Evolutionary conservation across 352 stramenopile species (phyloP).

Genomic region (Globisporangium alternatum): DNA sequence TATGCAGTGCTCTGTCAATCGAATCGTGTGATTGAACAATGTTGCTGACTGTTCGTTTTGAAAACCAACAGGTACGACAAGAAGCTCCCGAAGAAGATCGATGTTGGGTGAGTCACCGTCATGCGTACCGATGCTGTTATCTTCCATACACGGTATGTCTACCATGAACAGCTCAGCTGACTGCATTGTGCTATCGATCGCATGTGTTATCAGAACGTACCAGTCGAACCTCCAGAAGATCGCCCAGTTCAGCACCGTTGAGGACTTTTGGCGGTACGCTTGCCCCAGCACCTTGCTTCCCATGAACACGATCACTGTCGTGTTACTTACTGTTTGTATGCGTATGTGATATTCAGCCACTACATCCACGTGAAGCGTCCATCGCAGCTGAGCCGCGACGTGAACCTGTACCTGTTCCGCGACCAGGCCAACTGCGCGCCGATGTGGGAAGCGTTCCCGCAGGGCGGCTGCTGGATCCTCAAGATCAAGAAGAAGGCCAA

Average conservation of each 20-base stretch:
- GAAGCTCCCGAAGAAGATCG: conserved; percentile 90
- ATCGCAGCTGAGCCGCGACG: conserved; percentile 87
- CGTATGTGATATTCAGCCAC: conserved; percentile 34
- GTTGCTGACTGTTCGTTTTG: conserved; percentile 6
- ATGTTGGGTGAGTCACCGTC: conserved; percentile 61
- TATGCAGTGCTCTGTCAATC: neutral
- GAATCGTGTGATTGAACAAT: neutral
- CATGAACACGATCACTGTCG: neutral
- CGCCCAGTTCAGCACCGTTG: conserved; percentile 88
- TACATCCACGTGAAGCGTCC: conserved; percentile 94
- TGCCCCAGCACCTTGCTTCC: neutral
- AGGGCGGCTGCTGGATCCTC: conserved; percentile 94
- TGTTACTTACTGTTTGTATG: neutral
- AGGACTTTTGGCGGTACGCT: conserved; percentile 90
- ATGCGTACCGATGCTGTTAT: neutral
- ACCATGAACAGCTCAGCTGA: neutral
- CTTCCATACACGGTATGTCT: neutral
- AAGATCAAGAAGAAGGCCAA: conserved; percentile 95
- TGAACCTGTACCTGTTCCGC: conserved; percentile 93
- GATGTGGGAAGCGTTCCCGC: conserved; percentile 91
- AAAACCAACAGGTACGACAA: conserved; percentile 88
- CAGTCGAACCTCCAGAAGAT: conserved; percentile 86
- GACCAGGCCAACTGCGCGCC: conserved; percentile 84
- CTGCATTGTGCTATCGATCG: conserved; percentile 5
- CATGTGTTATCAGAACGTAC: conserved; percentile 46